Percentiles rank a stretch among this genome's conserved stretches.
Evolutionary conservation across 2,329 filamentous ascomycete species (phyloP).

Genomic region (Pseudogymnoascus sp.): DNA sequence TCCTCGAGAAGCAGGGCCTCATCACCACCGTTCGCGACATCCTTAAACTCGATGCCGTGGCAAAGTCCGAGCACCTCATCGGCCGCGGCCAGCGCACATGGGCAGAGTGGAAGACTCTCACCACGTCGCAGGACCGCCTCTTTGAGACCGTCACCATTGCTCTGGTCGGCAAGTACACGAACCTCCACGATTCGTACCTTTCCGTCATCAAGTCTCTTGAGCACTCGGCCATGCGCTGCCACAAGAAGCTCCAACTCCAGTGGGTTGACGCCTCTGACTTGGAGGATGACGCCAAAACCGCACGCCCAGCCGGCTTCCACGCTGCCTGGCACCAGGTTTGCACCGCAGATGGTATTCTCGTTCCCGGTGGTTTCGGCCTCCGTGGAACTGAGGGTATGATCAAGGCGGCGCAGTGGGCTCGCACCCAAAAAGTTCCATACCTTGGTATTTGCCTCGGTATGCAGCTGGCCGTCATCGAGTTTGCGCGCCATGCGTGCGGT

Average conservation of each 20-base stretch:
- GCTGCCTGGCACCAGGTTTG: conserved; percentile 77
- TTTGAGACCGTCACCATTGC: conserved; percentile 70
- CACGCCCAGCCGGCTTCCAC: conserved; percentile 67
- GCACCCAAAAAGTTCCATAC: conserved; percentile 72
- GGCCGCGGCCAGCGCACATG: conserved; percentile 64
- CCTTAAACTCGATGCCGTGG: conserved; percentile 55
- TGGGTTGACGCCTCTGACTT: conserved; percentile 84
- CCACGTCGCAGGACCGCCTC: conserved; percentile 58
- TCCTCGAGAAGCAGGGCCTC: conserved; percentile 76
- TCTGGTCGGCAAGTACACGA: conserved; percentile 87
- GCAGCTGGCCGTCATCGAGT: conserved; percentile 89
- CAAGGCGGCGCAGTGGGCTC: conserved; percentile 75
- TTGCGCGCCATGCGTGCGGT: conserved; percentile 67
- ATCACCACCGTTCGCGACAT: conserved; percentile 57
- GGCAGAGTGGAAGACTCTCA: conserved; percentile 69
- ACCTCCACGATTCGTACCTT: conserved; percentile 78
- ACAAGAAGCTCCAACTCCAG: conserved; percentile 68
- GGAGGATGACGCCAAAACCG: conserved; percentile 56
- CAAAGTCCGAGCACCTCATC: conserved; percentile 45
- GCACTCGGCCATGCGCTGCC: conserved; percentile 82
- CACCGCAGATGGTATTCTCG: conserved; percentile 56
- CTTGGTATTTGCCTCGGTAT: conserved; percentile 88
- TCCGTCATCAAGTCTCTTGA: conserved; percentile 81
- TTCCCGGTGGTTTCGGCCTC: conserved; percentile 58
- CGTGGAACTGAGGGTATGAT: conserved; percentile 90